phyloP scores from a whole-genome alignment of 495 filamentous ascomycete species.

The Annulohypoxylon maeteangense region DNA sequence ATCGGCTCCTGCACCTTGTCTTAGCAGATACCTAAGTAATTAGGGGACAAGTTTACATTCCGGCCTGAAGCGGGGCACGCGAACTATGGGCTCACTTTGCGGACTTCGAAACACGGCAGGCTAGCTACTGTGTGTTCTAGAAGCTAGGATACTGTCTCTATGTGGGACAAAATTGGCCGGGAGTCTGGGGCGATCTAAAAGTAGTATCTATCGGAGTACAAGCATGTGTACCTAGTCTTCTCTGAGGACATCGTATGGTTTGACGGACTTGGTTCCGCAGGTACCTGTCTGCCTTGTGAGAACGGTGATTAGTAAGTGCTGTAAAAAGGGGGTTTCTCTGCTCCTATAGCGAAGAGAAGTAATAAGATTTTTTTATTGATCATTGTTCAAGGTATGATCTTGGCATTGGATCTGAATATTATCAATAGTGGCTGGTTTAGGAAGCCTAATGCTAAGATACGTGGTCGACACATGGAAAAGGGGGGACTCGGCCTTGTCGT shows the following conservation, averaged over 20 bases:
- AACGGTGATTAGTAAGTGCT: no score
- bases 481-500: not conserved
- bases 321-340: no score
- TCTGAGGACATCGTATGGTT: not conserved
- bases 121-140: slow-evolving; percentile 10
- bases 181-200: not conserved
- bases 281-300: not conserved
- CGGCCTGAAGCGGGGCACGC: not conserved
- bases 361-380: not conserved
- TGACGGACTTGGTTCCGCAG: not conserved
- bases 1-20: slow-evolving; percentile 9
- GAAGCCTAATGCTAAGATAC: not conserved
- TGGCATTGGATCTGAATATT: not conserved
- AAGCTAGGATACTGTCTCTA: slow-evolving; percentile 13
- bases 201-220: not conserved
- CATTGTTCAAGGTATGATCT: not conserved
- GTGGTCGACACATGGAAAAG: no score
- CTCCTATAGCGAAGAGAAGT: no score
- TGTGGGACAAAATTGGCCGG: not conserved
- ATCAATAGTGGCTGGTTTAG: not conserved
- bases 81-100: not conserved
- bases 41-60: not conserved
- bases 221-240: not conserved
- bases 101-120: not conserved
- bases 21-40: not conserved